These are phyloP conservation scores for Aspergillus sp. DNA, from an alignment of 2,329 filamentous ascomycete species.

Conservation along the genomic window DNA sequence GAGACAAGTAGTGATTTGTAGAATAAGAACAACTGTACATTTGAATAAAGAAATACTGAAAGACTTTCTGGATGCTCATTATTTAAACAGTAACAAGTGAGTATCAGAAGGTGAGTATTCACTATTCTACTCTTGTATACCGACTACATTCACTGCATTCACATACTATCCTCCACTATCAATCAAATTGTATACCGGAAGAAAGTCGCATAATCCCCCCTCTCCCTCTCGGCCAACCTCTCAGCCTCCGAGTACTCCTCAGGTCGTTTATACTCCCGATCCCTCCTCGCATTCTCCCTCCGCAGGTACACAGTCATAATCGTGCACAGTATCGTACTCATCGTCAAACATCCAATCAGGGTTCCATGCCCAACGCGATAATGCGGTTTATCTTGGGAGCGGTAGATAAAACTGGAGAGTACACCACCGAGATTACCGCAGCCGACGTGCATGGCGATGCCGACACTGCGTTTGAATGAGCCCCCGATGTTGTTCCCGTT, in stretches of 20 bases:
- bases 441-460: slow-evolving; percentile 15
- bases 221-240: slow-evolving; percentile 7
- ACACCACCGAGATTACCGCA: slow-evolving; percentile 12
- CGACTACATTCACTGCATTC: too few species aligned
- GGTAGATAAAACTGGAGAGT: slow-evolving; percentile 11
- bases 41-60: too few species aligned
- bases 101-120: too few species aligned
- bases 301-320: slow-evolving; percentile 12
- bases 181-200: slow-evolving; percentile 10
- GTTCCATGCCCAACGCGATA: slow-evolving; percentile 7
- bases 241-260: slow-evolving; percentile 9
- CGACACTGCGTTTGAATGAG: slow-evolving; percentile 11
- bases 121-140: too few species aligned
- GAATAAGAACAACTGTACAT: too few species aligned
- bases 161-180: too few species aligned
- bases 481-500: slow-evolving; percentile 16
- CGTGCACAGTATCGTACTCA: slow-evolving; percentile 10
- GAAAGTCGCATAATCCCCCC: slow-evolving; percentile 10
- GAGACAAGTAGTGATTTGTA: too few species aligned
- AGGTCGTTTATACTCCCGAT: slow-evolving; percentile 9
- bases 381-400: slow-evolving; percentile 1
- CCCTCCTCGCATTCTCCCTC: slow-evolving; percentile 9
- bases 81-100: too few species aligned
- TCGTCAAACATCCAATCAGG: slow-evolving; percentile 9
- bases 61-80: too few species aligned